Conservation (phyloP, 2,329 filamentous ascomycete species). For the Dactylellina cionopaga region DNA sequence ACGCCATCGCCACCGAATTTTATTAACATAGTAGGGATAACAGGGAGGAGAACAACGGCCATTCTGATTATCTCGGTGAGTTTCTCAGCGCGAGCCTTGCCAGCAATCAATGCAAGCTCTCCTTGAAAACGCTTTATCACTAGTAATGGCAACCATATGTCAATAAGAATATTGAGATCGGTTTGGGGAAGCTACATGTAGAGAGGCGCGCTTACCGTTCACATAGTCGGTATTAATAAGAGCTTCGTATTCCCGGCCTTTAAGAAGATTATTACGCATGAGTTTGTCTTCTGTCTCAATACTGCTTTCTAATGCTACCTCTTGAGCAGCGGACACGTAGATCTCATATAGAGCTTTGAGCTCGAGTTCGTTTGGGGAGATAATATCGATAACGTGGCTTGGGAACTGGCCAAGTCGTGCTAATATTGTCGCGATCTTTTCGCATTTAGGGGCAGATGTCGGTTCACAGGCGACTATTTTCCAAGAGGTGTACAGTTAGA, state of each 20-base stretch:
- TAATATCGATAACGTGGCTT: slow-evolving; percentile 17
- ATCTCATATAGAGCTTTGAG: neutral
- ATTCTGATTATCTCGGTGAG: neutral
- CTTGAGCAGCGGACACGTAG: neutral
- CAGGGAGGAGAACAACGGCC: slow-evolving; percentile 11
- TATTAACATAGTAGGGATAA: slow-evolving; percentile 16
- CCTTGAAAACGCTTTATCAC: too few relatives aligned
- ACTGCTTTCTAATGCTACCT: too few relatives aligned
- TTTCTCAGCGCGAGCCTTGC: too few relatives aligned
- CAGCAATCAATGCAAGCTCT: too few relatives aligned
- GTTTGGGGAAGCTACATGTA: too few relatives aligned
- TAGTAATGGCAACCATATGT: too few relatives aligned
- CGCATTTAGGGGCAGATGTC: slow-evolving; percentile 22
- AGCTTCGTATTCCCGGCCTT: too few relatives aligned
- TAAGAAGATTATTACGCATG: too few relatives aligned
- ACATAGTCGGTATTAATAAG: too few relatives aligned
- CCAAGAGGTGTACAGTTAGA: neutral
- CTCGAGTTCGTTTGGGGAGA: slow-evolving; percentile 29
- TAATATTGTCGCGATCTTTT: neutral
- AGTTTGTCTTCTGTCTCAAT: too few relatives aligned
- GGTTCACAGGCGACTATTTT: slow-evolving; percentile 41
- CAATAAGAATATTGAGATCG: too few relatives aligned
- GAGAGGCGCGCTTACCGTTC: too few relatives aligned
- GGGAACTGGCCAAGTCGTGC: neutral
- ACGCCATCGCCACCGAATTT: slow-evolving; percentile 37